Evolutionary conservation across 169 alveolate species (phyloP).

Genomic region (Eimeria acervulina): DNA sequence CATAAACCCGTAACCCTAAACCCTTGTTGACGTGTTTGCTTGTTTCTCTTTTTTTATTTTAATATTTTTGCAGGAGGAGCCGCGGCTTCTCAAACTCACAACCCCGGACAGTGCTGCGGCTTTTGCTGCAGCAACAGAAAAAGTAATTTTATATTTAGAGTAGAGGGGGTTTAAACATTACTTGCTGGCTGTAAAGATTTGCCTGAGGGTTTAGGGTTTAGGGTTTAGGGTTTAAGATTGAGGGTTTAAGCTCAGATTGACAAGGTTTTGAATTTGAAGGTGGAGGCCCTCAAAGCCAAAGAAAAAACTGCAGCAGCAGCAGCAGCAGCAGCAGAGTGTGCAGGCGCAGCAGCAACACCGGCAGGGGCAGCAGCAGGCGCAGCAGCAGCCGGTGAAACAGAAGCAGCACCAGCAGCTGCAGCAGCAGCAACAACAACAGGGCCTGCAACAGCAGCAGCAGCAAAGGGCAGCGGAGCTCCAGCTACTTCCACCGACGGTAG

Average conservation of each 20-base stretch:
- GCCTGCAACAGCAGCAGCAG: constrained; percentile 2
- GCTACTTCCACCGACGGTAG: neutral
- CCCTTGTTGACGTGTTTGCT: neutral
- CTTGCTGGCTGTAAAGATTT: neutral
- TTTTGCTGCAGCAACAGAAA: constrained; percentile 23
- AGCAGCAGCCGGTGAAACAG: neutral
- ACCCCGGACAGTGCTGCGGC: neutral
- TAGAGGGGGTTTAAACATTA: neutral
- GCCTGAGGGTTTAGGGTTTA: constrained; percentile 37
- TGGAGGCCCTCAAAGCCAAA: neutral
- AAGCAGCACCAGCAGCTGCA: neutral
- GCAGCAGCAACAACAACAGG: constrained; percentile 14
- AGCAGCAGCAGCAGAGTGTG: constrained; percentile 12
- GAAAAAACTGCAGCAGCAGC: constrained; percentile 1
- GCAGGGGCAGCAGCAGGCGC: neutral
- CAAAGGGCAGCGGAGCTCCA: neutral
- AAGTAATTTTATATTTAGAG: neutral
- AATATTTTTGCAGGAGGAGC: constrained; percentile 29
- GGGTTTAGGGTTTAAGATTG: constrained; percentile 33
- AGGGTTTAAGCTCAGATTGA: neutral
- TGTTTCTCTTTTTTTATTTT: neutral
- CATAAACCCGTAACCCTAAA: neutral
- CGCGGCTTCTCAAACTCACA: neutral
- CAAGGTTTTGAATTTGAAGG: neutral
- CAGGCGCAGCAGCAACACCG: neutral